Conservation (phyloP, 352 stramenopile species). For the Pythium guiyangense region DNA sequence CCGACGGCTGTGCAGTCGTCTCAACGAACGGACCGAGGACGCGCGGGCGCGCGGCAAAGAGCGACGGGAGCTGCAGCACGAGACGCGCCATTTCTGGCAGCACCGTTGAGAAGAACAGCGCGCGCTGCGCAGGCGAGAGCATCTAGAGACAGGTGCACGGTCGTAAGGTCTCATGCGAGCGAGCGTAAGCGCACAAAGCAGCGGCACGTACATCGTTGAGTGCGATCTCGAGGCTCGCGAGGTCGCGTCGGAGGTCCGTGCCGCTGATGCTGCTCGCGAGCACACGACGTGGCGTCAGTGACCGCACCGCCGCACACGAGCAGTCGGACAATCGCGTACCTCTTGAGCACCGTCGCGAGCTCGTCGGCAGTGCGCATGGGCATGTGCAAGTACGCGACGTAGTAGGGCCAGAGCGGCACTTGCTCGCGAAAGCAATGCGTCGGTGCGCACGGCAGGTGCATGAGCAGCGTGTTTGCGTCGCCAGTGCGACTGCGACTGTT, state of each 20-base stretch:
- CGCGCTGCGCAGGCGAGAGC: slow-evolving; percentile 25
- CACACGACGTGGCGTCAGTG: slow-evolving; percentile 2
- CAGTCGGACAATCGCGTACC: slow-evolving; percentile 17
- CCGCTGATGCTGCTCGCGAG: slow-evolving; percentile 23
- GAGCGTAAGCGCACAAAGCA: background rate
- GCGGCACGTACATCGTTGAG: slow-evolving; percentile 25
- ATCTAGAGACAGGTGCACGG: slow-evolving; percentile 22
- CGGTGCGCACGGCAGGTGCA: slow-evolving; percentile 45
- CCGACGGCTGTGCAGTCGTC: slow-evolving; percentile 1
- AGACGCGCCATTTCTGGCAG: slow-evolving; percentile 47
- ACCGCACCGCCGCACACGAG: background rate
- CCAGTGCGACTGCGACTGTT: background rate
- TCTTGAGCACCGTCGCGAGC: slow-evolving; percentile 30
- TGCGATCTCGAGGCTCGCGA: slow-evolving; percentile 36
- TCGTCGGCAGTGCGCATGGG: slow-evolving; percentile 36
- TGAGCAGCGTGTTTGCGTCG: slow-evolving; percentile 12
- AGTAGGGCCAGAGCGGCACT: slow-evolving; percentile 74
- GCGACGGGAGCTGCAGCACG: slow-evolving; percentile 41
- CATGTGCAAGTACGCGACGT: slow-evolving; percentile 34
- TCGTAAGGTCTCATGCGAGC: background rate
- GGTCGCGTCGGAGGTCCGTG: slow-evolving; percentile 16
- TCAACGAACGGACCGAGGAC: slow-evolving; percentile 31
- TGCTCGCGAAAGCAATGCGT: slow-evolving; percentile 18
- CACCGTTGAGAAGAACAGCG: slow-evolving; percentile 33
- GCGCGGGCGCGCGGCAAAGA: slow-evolving; percentile 31